Percentiles rank a stretch among this genome's conserved stretches.
phyloP scores from a whole-genome alignment of 352 stramenopile species.

The Globisporangium carolinianum region DNA sequence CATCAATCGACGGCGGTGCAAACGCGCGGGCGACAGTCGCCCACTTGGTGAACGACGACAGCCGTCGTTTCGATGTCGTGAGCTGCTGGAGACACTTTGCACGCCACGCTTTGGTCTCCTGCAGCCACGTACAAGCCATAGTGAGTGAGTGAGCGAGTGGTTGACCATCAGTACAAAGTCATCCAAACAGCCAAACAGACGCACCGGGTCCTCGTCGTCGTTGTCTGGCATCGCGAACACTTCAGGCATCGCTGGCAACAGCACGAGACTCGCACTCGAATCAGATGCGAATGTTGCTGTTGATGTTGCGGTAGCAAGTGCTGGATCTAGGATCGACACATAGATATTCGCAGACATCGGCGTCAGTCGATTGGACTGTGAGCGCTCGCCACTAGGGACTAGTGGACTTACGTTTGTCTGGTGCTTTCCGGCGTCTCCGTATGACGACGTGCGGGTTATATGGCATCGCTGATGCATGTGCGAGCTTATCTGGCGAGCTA shows the following conservation, averaged over 20 bases:
- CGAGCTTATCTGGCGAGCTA: slow-evolving; percentile 6
- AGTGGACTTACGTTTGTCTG: background rate
- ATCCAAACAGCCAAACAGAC: background rate
- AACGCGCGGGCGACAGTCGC: slow-evolving; percentile 33
- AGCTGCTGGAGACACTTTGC: slow-evolving; percentile 32
- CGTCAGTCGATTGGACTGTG: too few relatives aligned
- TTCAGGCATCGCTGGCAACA: background rate
- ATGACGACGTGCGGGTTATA: background rate
- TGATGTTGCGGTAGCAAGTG: background rate
- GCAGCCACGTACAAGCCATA: background rate
- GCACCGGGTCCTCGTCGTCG: background rate
- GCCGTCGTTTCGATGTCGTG: slow-evolving; percentile 12
- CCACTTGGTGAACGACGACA: slow-evolving; percentile 33
- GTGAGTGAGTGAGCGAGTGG: too few relatives aligned
- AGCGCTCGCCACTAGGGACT: background rate
- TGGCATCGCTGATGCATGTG: background rate
- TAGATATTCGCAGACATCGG: too few relatives aligned
- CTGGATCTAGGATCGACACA: background rate
- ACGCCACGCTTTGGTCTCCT: slow-evolving; percentile 38
- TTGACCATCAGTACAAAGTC: background rate
- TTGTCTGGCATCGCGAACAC: background rate
- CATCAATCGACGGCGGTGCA: slow-evolving; percentile 4
- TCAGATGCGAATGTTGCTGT: background rate
- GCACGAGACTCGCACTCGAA: background rate
- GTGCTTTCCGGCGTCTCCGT: background rate